These are phyloP conservation scores for Rehmannia glutinosa DNA, from an alignment of 257 asterid species.

Conservation along the genomic window DNA sequence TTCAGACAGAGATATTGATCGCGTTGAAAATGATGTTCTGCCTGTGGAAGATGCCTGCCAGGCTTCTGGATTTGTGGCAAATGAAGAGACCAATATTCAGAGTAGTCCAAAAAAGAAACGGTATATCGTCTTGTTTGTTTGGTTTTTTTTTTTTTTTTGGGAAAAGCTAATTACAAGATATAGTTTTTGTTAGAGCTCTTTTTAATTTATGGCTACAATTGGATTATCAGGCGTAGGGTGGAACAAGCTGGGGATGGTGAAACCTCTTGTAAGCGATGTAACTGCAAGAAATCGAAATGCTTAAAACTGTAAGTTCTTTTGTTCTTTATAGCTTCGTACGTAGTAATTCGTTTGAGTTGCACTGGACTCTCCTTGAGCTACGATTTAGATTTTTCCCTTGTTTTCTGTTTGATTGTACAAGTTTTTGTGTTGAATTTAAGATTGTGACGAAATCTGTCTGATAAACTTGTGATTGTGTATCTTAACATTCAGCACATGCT, in stretches of 20 bases:
- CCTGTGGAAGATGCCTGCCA: slow-evolving; percentile 44
- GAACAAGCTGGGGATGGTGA: slow-evolving; percentile 60
- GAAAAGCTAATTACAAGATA: too few species aligned
- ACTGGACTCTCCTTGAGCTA: background rate
- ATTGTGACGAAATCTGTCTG: too few species aligned
- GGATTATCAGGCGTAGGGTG: slow-evolving; percentile 48
- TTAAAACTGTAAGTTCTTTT: slow-evolving; percentile 75
- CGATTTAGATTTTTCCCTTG: background rate
- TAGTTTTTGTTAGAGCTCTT: too few species aligned
- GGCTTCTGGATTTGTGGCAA: slow-evolving; percentile 32
- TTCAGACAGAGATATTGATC: slow-evolving; percentile 35
- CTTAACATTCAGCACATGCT: too few species aligned
- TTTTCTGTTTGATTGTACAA: background rate
- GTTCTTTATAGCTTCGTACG: background rate
- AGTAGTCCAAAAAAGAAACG: slow-evolving; percentile 90
- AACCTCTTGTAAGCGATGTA: slow-evolving; percentile 72
- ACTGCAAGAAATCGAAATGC: slow-evolving; percentile 96
- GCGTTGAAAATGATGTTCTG: slow-evolving; percentile 32
- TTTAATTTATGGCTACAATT: slow-evolving; percentile 18
- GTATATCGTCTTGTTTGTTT: slow-evolving; percentile 28
- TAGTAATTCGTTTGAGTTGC: background rate
- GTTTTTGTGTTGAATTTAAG: too few species aligned
- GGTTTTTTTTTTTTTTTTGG: background rate
- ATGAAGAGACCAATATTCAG: slow-evolving; percentile 61
- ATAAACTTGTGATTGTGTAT: too few species aligned